Conservation (phyloP, 371 early-diverging fungal genomes). For the Lichtheimia ornata region DNA sequence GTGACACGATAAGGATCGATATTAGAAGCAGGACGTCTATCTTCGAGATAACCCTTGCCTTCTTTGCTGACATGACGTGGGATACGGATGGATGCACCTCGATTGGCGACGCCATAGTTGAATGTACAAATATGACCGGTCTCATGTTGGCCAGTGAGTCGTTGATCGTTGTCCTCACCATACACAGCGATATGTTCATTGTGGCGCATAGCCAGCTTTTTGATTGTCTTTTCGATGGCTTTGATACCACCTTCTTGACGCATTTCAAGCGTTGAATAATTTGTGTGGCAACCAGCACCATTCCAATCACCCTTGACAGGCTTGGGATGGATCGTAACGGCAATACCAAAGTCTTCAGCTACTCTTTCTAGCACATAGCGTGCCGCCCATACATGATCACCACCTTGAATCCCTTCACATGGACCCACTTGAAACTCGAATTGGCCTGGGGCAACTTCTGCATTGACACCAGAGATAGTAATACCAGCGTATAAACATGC, state of each 20-base stretch:
- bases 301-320: conserved; percentile 62
- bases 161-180: conserved; percentile 65
- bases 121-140: conserved; percentile 61
- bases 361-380: conserved; percentile 53
- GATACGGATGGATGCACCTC: conserved; percentile 68
- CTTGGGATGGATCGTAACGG: conserved; percentile 53
- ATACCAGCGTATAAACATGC: conserved; percentile 57
- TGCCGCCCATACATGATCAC: conserved; percentile 52
- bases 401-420: conserved; percentile 50
- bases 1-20: conserved; percentile 67
- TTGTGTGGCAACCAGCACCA: conserved; percentile 54
- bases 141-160: conserved; percentile 63
- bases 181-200: conserved; percentile 63
- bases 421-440: conserved; percentile 60
- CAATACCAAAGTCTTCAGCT: conserved; percentile 57
- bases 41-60: conserved; percentile 64
- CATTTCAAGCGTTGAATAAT: conserved; percentile 52
- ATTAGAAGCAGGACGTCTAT: conserved; percentile 66
- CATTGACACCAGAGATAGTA: conserved; percentile 51
- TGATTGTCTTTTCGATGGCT: conserved; percentile 53
- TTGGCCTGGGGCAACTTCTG: conserved; percentile 55
- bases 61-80: conserved; percentile 61
- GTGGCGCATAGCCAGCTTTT: conserved; percentile 51
- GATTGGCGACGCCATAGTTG: conserved; percentile 62
- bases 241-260: conserved; percentile 49